Evolutionary conservation across 1,284 basidiomycete genomes (phyloP).

Genomic region (Apiotrichum siamense): DNA sequence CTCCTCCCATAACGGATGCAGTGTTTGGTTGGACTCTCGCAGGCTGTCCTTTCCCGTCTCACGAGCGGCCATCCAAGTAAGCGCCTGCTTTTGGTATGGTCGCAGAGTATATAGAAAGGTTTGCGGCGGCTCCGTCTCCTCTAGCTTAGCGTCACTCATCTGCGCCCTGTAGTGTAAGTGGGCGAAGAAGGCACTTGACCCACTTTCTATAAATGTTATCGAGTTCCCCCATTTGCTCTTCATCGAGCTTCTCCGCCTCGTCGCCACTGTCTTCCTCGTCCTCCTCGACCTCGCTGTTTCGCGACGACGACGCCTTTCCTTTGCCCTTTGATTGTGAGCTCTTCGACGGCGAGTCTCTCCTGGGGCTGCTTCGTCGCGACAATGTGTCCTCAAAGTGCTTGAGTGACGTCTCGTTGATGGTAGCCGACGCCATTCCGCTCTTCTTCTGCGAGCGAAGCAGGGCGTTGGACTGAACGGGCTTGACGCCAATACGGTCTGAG

Average conservation of each 20-base stretch:
- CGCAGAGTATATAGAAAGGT: conserved; percentile 74
- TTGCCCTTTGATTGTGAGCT: conserved; percentile 35
- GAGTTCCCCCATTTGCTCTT: conserved; percentile 58
- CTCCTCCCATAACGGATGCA: conserved; percentile 96
- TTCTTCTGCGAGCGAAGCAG: conserved; percentile 42
- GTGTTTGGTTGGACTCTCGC: conserved; percentile 57
- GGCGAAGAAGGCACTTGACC: conserved; percentile 11
- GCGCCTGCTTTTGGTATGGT: conserved; percentile 90
- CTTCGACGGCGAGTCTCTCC: too few relatives aligned
- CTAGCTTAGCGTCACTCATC: conserved; percentile 66
- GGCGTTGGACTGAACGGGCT: conserved; percentile 40
- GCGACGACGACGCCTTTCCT: conserved; percentile 28
- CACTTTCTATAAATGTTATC: conserved; percentile 76
- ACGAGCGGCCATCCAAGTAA: conserved; percentile 88
- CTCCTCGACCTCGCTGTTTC: conserved; percentile 50
- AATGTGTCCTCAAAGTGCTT: conserved; percentile 24
- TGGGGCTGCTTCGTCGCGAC: conserved; percentile 23
- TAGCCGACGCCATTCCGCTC: conserved; percentile 27
- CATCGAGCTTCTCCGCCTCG: conserved; percentile 63
- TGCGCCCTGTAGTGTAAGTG: conserved; percentile 61
- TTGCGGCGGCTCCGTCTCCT: conserved; percentile 72
- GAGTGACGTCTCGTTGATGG: conserved; percentile 32
- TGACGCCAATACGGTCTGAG: conserved; percentile 43
- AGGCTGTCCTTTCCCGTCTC: conserved; percentile 68
- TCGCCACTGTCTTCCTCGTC: conserved; percentile 53